Evolutionary conservation across 306 rosid genomes (phyloP), one percentile per base, ranked within the genome.

Genomic region (Sicyos edulis): DNA sequence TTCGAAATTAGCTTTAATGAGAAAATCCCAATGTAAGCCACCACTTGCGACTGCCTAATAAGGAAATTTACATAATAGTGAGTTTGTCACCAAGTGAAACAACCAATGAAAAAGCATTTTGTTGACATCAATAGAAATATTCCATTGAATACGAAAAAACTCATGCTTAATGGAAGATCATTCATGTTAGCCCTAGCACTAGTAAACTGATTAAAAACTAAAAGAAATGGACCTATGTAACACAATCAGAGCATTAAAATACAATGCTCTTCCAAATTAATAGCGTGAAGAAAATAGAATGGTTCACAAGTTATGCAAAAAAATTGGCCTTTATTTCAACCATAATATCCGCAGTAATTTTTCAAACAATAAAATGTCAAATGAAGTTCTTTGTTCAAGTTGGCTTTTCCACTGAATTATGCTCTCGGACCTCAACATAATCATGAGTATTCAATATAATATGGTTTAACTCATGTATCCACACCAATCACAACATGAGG

Each of bases 21-120:
- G 96, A 70, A 86, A 88, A 79, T 82, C 88, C 85, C 80, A 82
- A 11, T 88, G 96, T 15, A 91, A 78, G 68, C 82, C 85, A 77
- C 92, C 96, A 83, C 90, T 86, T 47, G 92, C 90, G 75, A 88
- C 90, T 61, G 90, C 84, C 96, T 91, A 77, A 59, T 44, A 76
- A 55, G 29, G 51, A 73, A 69, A 80, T 32, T 19, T 58, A 21
- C 37, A 70, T 77, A 16, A 40, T 11, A 16, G 20, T 21, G 73
- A 54, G 34, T 51, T 42, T 10, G 29, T 54, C 52, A 74, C 59
- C 57, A 53, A 59, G 12, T 34, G 15, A 78, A 57, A 55, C 21
- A 58, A n/a, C 15, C n/a, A 10, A 60, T 15, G 10, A 19, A 22
- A 47, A 49, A 6, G 13, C 71, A 11, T 44, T 40, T 40, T n/a